Evolutionary conservation across 805 yeast genomes (phyloP).

Genomic region (Kregervanrija fluxuum): DNA sequence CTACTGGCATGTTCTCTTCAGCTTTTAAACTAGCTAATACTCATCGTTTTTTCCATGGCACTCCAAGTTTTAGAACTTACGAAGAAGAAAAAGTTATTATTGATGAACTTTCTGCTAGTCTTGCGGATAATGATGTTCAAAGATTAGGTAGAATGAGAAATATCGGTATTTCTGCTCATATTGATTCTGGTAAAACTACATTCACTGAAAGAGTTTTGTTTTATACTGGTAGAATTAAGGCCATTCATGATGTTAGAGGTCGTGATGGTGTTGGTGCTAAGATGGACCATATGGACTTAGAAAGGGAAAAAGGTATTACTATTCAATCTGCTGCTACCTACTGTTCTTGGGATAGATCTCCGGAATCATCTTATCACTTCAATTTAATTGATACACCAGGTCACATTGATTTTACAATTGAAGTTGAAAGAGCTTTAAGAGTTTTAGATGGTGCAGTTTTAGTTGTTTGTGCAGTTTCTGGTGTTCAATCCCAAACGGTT

Average conservation of each 20-base stretch:
- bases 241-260: conserved; percentile 95
- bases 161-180: conserved; percentile 96
- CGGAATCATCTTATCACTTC: conserved; percentile 61
- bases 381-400: conserved; percentile 98
- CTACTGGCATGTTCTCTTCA: no score
- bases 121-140: conserved; percentile 45
- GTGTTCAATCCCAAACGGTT: conserved; percentile 97
- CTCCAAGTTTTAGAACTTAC: conserved; percentile 34
- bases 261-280: conserved; percentile 97
- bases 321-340: conserved; percentile 98
- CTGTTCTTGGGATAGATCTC: conserved; percentile 87
- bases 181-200: conserved; percentile 96
- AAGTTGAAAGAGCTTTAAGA: conserved; percentile 97
- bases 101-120: conserved; percentile 44
- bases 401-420: conserved; percentile 97
- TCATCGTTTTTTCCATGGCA: conserved; percentile 28
- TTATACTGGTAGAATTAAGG: conserved; percentile 95
- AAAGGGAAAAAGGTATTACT: conserved; percentile 97
- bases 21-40: no score
- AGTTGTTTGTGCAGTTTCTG: conserved; percentile 97
- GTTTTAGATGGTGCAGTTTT: conserved; percentile 97
- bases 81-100: conserved; percentile 69
- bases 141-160: conserved; percentile 67
- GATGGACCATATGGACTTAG: conserved; percentile 99
- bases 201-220: conserved; percentile 95